A percentile compares a stretch with the other conserved stretches of the same genome.
These are phyloP conservation scores for Skeletonema marinoi DNA, from an alignment of 108 stramenopile species.

Conservation along the genomic window DNA sequence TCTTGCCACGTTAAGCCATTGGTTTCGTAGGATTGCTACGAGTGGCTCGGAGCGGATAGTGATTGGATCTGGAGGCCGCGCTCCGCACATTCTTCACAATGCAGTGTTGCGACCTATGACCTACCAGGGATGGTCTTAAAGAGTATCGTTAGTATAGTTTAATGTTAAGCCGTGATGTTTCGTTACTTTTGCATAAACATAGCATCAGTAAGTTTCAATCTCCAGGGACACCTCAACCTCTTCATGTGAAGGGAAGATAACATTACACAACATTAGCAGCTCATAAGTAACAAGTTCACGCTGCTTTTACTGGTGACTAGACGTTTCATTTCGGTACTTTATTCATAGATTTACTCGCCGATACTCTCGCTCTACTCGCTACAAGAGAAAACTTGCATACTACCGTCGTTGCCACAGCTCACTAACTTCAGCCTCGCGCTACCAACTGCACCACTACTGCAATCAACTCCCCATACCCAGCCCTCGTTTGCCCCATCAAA, in stretches of 20 bases:
- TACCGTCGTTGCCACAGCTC: constrained; percentile 46
- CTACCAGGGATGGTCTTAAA: constrained; percentile 24
- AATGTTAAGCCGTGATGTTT: no score
- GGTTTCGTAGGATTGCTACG: constrained; percentile 52
- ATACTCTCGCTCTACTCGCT: constrained; percentile 14
- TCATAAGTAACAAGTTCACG: no score
- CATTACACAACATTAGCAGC: no score
- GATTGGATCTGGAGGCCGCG: neutral
- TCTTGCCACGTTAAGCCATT: constrained; percentile 40
- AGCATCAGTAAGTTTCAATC: no score
- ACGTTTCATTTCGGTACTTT: neutral
- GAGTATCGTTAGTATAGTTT: neutral
- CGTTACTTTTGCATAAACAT: no score
- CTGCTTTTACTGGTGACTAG: no score
- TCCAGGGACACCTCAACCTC: no score
- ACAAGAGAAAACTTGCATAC: constrained; percentile 43
- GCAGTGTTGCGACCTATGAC: constrained; percentile 16
- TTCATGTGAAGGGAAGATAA: no score
- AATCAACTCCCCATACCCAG: constrained; percentile 41
- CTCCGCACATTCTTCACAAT: constrained; percentile 4
- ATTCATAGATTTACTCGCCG: neutral
- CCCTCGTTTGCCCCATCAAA: constrained; percentile 45
- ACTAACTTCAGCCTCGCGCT: constrained; percentile 19
- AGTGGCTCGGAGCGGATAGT: constrained; percentile 28
- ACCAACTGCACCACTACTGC: constrained; percentile 16